Conservation (phyloP, 2,329 filamentous ascomycete genomes). For the Emericellopsis cladophorae region DNA sequence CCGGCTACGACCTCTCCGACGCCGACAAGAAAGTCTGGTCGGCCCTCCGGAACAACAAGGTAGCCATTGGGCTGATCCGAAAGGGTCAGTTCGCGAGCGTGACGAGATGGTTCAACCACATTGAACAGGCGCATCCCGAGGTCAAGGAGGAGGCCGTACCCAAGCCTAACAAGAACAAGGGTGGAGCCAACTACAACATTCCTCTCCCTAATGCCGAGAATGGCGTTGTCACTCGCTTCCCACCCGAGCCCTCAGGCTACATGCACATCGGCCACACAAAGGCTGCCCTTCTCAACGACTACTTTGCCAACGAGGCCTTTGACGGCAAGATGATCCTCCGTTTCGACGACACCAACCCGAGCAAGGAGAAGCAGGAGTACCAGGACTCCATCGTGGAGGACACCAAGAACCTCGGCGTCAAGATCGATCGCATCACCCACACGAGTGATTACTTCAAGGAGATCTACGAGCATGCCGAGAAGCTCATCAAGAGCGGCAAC, state of each 20-base stretch:
- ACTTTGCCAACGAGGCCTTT: conserved; percentile 90
- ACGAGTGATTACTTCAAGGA: conserved; percentile 94
- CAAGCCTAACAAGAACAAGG: conserved; percentile 57
- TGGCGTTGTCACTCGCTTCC: conserved; percentile 83
- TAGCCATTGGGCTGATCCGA: conserved; percentile 70
- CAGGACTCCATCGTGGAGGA: conserved; percentile 91
- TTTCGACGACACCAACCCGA: conserved; percentile 95
- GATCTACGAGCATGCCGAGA: conserved; percentile 73
- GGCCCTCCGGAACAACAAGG: conserved; percentile 70
- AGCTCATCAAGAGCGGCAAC: conserved; percentile 73
- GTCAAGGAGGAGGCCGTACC: conserved; percentile 47
- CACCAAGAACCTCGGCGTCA: conserved; percentile 80
- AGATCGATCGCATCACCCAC: conserved; percentile 74
- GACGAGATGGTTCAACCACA: conserved; percentile 74
- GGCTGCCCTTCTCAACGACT: conserved; percentile 85
- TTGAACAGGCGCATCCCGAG: conserved; percentile 73
- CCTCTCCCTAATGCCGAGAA: conserved; percentile 73
- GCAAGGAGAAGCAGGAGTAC: conserved; percentile 94
- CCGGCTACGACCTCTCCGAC: conserved; percentile 66
- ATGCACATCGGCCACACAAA: conserved; percentile 51
- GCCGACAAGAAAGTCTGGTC: conserved; percentile 76
- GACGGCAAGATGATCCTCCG: conserved; percentile 82
- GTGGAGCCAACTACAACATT: conserved; percentile 81
- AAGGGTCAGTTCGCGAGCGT: conserved; percentile 67
- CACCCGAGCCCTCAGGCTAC: conserved; percentile 58